Conservation (phyloP, 352 stramenopile genomes). For the Thalassiosira pacifica region DNA sequence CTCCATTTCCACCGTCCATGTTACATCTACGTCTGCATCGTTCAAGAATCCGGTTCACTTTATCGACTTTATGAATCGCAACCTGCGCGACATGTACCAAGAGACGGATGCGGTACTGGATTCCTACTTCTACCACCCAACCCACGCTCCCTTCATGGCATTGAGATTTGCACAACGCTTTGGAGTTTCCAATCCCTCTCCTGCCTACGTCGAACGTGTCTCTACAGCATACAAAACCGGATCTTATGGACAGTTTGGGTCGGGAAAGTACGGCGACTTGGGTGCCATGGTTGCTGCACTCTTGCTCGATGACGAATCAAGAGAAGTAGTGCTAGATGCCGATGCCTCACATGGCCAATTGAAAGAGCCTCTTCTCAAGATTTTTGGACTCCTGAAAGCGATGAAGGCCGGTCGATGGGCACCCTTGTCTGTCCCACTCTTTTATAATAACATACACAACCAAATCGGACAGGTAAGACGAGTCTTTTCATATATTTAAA, state of each 20-base stretch:
- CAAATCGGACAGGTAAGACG: neutral
- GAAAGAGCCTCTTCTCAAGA: constrained; percentile 65
- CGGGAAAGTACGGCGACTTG: constrained; percentile 75
- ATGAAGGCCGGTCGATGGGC: constrained; percentile 48
- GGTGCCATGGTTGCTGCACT: constrained; percentile 67
- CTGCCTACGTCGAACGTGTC: constrained; percentile 63
- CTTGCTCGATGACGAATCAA: constrained; percentile 54
- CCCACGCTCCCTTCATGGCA: constrained; percentile 69
- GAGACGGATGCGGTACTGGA: constrained; percentile 60
- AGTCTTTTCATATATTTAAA: too few species aligned
- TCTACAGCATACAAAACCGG: constrained; percentile 67
- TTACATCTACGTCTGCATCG: constrained; percentile 8
- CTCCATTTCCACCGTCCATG: constrained; percentile 30
- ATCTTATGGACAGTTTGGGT: constrained; percentile 53
- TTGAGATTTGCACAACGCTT: constrained; percentile 64
- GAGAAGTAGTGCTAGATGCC: constrained; percentile 5
- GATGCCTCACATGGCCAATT: neutral
- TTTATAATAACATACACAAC: constrained; percentile 15
- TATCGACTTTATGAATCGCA: constrained; percentile 25
- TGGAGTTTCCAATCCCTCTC: constrained; percentile 76
- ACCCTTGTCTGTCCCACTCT: constrained; percentile 31
- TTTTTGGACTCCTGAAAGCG: constrained; percentile 19
- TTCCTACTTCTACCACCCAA: constrained; percentile 69
- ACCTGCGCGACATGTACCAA: constrained; percentile 31
- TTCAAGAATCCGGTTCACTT: constrained; percentile 54